Conservation (phyloP, 2,329 filamentous ascomycete genomes). For the Tolypocladium ovalisporum region DNA sequence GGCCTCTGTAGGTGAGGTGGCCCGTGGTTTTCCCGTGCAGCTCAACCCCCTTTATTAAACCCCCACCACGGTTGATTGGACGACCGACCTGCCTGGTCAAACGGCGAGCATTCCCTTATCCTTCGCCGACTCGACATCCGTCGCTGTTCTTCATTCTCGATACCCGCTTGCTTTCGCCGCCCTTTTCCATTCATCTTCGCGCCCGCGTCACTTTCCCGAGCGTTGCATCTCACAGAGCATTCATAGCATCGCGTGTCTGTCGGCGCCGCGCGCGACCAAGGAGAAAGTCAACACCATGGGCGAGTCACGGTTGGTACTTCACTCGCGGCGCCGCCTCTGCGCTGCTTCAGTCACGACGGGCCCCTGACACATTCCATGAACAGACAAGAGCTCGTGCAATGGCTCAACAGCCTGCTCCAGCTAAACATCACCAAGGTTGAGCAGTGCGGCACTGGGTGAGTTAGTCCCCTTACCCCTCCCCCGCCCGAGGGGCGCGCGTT, state of each 20-base stretch:
- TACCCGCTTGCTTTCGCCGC: not conserved
- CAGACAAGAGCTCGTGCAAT: constrained; percentile 92
- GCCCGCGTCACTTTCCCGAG: constrained; percentile 3
- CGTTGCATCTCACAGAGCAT: not conserved
- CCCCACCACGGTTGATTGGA: constrained; percentile 28
- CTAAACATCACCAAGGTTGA: constrained; percentile 98
- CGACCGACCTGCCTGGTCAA: constrained; percentile 11
- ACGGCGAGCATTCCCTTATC: constrained; percentile 1
- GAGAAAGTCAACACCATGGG: constrained; percentile 27
- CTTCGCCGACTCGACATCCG: constrained; percentile 5
- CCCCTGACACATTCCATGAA: constrained; percentile 1
- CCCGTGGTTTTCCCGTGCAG: constrained; percentile 11
- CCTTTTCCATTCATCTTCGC: not conserved
- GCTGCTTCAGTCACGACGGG: not conserved
- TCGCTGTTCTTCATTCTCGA: constrained; percentile 1
- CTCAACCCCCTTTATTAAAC: not conserved
- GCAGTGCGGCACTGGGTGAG: constrained; percentile 93
- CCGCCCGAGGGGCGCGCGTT: not conserved
- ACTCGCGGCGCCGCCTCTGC: not conserved
- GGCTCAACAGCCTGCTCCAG: constrained; percentile 95
- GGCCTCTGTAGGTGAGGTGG: not conserved
- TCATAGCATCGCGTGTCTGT: not conserved
- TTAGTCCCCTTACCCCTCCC: constrained; percentile 9
- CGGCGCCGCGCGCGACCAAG: not conserved
- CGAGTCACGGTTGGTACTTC: constrained; percentile 32